Evolutionary conservation across 495 filamentous ascomycete species (phyloP).

Genomic region (Penicillium samsonianum): DNA sequence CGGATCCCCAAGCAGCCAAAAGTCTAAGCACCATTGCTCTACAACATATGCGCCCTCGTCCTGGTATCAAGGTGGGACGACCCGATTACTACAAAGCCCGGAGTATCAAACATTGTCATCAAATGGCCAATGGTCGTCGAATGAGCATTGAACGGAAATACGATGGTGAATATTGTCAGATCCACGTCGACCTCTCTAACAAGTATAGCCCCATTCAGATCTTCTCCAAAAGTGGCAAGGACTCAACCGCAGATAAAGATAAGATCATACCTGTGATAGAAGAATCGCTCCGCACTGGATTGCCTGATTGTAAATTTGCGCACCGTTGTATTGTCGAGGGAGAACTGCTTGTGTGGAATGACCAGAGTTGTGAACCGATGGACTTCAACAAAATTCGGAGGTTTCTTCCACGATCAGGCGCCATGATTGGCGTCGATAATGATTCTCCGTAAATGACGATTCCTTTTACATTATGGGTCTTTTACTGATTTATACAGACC

Average conservation of each 20-base stretch:
- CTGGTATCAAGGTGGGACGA: constrained; percentile 75
- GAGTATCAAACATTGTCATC: constrained; percentile 71
- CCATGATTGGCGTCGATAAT: constrained; percentile 62
- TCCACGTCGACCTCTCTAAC: constrained; percentile 73
- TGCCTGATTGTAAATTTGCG: constrained; percentile 55
- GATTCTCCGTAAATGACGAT: constrained; percentile 65
- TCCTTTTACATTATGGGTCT: too few species aligned
- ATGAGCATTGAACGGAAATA: constrained; percentile 83
- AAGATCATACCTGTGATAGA: constrained; percentile 56
- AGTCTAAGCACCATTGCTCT: constrained; percentile 41
- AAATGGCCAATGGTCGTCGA: constrained; percentile 55
- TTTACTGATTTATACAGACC: constrained; percentile 42
- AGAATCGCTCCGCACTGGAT: constrained; percentile 59
- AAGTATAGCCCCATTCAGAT: constrained; percentile 63
- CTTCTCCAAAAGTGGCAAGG: constrained; percentile 89
- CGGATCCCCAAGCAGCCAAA: constrained; percentile 37
- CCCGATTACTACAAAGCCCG: constrained; percentile 73
- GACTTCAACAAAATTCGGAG: constrained; percentile 80
- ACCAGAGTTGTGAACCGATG: constrained; percentile 58
- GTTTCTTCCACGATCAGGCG: constrained; percentile 73
- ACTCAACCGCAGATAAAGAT: constrained; percentile 71
- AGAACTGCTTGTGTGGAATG: constrained; percentile 76
- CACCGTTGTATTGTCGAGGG: constrained; percentile 76
- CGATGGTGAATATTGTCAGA: constrained; percentile 86
- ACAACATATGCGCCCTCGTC: constrained; percentile 56